Conservation (phyloP, 2,329 filamentous ascomycete genomes). For the Fonsecaea pugnacius region DNA sequence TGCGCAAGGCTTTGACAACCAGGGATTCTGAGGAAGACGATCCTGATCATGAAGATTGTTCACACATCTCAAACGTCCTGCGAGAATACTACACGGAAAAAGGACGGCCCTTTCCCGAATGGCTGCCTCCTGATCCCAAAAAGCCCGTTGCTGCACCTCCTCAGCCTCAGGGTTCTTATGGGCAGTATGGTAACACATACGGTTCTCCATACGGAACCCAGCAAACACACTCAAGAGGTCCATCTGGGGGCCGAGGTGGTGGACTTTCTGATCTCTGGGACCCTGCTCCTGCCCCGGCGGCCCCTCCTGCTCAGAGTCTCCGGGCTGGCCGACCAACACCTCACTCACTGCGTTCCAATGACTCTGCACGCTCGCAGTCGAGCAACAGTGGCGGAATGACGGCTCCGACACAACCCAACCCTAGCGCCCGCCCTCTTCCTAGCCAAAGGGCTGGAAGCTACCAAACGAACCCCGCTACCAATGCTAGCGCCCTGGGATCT, state of each 20-base stretch:
- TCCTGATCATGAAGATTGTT: slow-evolving; percentile 73
- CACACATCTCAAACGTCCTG: slow-evolving; percentile 90
- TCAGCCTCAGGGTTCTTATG: slow-evolving; percentile 55
- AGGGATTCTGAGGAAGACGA: slow-evolving; percentile 69
- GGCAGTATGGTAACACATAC: slow-evolving; percentile 55
- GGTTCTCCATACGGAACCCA: slow-evolving; percentile 40
- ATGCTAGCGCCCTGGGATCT: slow-evolving; percentile 43
- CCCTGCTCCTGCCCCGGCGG: slow-evolving; percentile 40
- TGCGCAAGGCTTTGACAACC: slow-evolving; percentile 68
- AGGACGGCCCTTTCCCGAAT: slow-evolving; percentile 75
- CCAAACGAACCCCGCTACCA: slow-evolving; percentile 58
- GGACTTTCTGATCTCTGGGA: slow-evolving; percentile 66
- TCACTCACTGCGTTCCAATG: slow-evolving; percentile 32
- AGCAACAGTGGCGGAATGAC: slow-evolving; percentile 20
- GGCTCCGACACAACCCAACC: slow-evolving; percentile 31
- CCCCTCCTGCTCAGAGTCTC: slow-evolving; percentile 35
- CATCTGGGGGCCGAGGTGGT: slow-evolving; percentile 49
- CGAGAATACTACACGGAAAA: slow-evolving; percentile 93
- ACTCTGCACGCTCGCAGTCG: slow-evolving; percentile 26
- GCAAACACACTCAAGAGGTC: slow-evolving; percentile 41
- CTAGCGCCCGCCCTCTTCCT: slow-evolving; percentile 64
- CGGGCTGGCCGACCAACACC: slow-evolving; percentile 42
- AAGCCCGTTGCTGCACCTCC: slow-evolving; percentile 58
- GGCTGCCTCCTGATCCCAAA: slow-evolving; percentile 91
- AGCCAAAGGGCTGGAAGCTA: slow-evolving; percentile 77